Conservation (phyloP, 2,329 filamentous ascomycete species). For the Fusarium nelsonii region DNA sequence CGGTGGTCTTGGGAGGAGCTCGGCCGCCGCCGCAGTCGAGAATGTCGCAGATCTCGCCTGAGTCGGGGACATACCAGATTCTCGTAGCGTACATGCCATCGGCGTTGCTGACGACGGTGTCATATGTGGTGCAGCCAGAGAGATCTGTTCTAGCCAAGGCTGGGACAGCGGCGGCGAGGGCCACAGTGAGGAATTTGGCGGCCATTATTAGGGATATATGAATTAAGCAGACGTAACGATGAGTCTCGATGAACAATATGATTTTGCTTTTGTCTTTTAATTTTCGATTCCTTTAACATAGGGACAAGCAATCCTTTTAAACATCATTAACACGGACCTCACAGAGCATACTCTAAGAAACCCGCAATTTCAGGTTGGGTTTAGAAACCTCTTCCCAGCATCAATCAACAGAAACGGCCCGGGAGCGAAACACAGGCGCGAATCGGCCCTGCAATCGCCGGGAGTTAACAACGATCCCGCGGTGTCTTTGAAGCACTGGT, state of each 20-base stretch:
- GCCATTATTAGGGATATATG: conserved; percentile 44
- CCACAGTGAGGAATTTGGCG: conserved; percentile 43
- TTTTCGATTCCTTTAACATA: neutral
- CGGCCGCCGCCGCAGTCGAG: conserved; percentile 77
- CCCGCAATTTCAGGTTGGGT: conserved; percentile 1
- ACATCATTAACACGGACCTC: conserved; percentile 3
- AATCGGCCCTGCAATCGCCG: conserved; percentile 17
- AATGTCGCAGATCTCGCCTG: conserved; percentile 72
- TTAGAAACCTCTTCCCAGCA: conserved; percentile 20
- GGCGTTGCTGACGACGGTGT: conserved; percentile 49
- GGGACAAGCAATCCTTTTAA: conserved; percentile 31
- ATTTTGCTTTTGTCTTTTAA: conserved; percentile 1
- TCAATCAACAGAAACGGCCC: conserved; percentile 1
- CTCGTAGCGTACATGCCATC: conserved; percentile 58
- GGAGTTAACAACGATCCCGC: neutral
- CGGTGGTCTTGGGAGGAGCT: conserved; percentile 72
- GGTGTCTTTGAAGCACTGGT: neutral
- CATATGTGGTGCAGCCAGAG: conserved; percentile 59
- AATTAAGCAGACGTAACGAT: neutral
- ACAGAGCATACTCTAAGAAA: neutral
- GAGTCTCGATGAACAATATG: conserved; percentile 21
- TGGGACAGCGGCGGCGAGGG: conserved; percentile 50
- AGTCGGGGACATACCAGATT: conserved; percentile 72
- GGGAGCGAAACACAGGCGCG: conserved; percentile 5
- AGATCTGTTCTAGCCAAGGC: conserved; percentile 61